Evolutionary conservation across 2,329 filamentous ascomycete genomes (phyloP).

Genomic region (Ustulina deusta): DNA sequence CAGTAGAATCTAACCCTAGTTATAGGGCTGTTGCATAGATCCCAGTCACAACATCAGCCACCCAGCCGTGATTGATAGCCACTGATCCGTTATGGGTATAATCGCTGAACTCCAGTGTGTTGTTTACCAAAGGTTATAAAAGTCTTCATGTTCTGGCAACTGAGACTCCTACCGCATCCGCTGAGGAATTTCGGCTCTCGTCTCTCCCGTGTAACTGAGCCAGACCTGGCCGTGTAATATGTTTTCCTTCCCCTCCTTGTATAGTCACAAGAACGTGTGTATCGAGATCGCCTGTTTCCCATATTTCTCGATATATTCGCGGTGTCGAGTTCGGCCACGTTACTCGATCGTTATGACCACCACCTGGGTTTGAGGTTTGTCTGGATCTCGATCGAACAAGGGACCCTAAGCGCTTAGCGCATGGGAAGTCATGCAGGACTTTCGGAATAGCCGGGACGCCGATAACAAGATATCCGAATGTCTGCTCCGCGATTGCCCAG

Average conservation of each 20-base stretch:
- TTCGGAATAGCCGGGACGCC: conserved; percentile 36
- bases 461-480: conserved; percentile 39
- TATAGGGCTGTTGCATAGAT: too few relatives aligned
- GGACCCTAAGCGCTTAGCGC: conserved; percentile 28
- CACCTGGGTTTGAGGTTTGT: neutral
- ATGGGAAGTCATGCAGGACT: conserved; percentile 28
- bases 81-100: conserved; percentile 26
- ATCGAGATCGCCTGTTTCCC: conserved; percentile 17
- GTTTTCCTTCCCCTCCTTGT: conserved; percentile 9
- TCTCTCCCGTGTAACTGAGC: conserved; percentile 2
- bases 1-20: too few relatives aligned
- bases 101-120: conserved; percentile 11
- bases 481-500: conserved; percentile 39
- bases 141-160: conserved; percentile 12
- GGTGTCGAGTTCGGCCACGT: conserved; percentile 21
- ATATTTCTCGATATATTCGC: conserved; percentile 16
- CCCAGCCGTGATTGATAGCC: neutral
- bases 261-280: conserved; percentile 29
- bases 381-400: conserved; percentile 28
- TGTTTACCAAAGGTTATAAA: conserved; percentile 3
- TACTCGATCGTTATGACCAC: neutral
- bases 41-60: too few relatives aligned
- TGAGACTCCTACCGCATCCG: conserved; percentile 1
- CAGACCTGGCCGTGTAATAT: neutral
- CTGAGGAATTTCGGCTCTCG: conserved; percentile 18